phyloP scores from a whole-genome alignment of 2,329 filamentous ascomycete species.

The Penicillium sp. region DNA sequence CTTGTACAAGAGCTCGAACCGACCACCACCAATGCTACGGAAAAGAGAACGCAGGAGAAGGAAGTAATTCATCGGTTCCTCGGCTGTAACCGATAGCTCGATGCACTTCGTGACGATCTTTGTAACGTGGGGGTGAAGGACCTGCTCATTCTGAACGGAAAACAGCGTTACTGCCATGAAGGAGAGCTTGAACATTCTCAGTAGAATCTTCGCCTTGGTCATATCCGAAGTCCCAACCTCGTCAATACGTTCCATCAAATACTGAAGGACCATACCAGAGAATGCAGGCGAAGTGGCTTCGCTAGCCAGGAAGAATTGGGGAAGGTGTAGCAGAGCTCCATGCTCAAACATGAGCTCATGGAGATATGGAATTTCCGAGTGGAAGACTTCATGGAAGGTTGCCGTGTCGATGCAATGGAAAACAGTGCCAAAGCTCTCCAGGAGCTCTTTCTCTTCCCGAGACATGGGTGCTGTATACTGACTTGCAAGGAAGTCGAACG shows the following conservation, averaged over 20 bases:
- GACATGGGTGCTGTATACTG: slow-evolving; percentile 92
- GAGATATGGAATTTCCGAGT: slow-evolving; percentile 92
- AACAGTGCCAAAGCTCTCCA: slow-evolving; percentile 96
- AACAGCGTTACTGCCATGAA: slow-evolving; percentile 99
- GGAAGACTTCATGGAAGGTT: slow-evolving; percentile 97
- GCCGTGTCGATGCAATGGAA: slow-evolving; percentile 98
- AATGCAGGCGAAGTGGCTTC: slow-evolving; percentile 97
- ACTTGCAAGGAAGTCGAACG: slow-evolving; percentile 89
- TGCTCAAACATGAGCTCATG: slow-evolving; percentile 99
- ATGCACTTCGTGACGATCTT: slow-evolving; percentile 98
- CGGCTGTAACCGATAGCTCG: slow-evolving; percentile 88
- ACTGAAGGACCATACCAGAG: slow-evolving; percentile 95
- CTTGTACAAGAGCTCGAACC: slow-evolving; percentile 98
- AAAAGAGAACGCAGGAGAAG: slow-evolving; percentile 89
- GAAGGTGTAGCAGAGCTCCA: slow-evolving; percentile 87
- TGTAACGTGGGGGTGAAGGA: slow-evolving; percentile 91
- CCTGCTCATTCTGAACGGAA: slow-evolving; percentile 89
- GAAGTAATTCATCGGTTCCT: slow-evolving; percentile 99
- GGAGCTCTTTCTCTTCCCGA: slow-evolving; percentile 94
- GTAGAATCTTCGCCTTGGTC: slow-evolving; percentile 86
- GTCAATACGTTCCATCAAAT: slow-evolving; percentile 94
- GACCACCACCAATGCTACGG: slow-evolving; percentile 91
- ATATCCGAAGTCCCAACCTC: slow-evolving; percentile 91
- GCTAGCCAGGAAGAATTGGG: slow-evolving; percentile 97
- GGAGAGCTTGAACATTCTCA: slow-evolving; percentile 94